These are phyloP conservation scores for Thalassiosira sp. DNA, from an alignment of 352 stramenopile species.

Conservation along the genomic window DNA sequence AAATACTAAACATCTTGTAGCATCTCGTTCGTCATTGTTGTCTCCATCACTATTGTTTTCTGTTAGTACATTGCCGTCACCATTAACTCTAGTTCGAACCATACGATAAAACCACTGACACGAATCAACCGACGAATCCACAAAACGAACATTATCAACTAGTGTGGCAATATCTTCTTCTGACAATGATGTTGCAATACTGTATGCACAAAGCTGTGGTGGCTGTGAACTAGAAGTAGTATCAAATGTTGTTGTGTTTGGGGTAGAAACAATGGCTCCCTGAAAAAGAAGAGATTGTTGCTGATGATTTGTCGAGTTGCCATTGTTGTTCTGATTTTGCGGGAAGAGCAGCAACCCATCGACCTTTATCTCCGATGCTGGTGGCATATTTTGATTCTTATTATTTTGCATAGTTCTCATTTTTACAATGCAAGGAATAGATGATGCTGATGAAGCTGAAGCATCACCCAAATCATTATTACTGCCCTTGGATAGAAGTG, in stretches of 20 bases:
- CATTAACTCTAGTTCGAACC: not conserved
- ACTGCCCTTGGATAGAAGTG: constrained; percentile 14
- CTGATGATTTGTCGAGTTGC: not conserved
- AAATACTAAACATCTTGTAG: constrained; percentile 8
- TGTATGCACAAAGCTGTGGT: constrained; percentile 11
- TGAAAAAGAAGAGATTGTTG: constrained; percentile 8
- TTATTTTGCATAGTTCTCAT: constrained; percentile 13
- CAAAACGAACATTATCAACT: constrained; percentile 34
- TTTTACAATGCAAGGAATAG: constrained; percentile 15
- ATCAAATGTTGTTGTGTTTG: not conserved
- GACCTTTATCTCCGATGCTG: not conserved
- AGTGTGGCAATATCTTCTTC: constrained; percentile 22
- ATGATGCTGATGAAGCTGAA: not conserved
- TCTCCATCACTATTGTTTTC: constrained; percentile 5
- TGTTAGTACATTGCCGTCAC: not conserved
- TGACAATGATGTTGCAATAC: constrained; percentile 2
- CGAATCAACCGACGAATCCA: constrained; percentile 11
- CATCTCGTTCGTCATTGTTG: not conserved
- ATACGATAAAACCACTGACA: constrained; percentile 29
- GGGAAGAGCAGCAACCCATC: not conserved
- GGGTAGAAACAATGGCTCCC: not conserved
- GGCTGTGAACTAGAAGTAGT: not conserved
- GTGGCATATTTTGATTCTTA: not conserved
- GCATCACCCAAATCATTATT: constrained; percentile 6
- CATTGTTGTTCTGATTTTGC: not conserved